Conservation (phyloP, 768 basidiomycete species). For the Tylopilus subfusipes region DNA sequence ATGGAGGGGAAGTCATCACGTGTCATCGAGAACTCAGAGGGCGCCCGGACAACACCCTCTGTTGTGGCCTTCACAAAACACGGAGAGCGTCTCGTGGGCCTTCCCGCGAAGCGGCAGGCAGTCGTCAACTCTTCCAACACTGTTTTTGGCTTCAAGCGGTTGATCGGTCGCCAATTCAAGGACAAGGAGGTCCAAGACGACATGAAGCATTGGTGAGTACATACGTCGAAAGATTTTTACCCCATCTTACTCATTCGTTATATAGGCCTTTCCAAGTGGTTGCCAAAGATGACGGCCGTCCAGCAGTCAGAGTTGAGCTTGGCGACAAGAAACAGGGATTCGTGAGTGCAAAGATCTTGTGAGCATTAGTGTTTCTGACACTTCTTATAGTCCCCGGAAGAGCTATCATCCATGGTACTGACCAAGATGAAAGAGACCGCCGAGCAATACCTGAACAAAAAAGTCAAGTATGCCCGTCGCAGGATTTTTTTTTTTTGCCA, state of each 20-base stretch:
- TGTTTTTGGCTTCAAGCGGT: slow-evolving; percentile 89
- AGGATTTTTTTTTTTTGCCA: not conserved
- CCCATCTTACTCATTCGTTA: not conserved
- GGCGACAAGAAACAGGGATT: slow-evolving; percentile 78
- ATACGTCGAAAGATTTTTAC: not conserved
- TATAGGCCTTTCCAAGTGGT: slow-evolving; percentile 80
- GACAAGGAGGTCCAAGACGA: slow-evolving; percentile 95
- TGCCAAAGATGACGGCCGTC: slow-evolving; percentile 65
- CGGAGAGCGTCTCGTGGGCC: slow-evolving; percentile 92
- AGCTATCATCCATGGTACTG: slow-evolving; percentile 84
- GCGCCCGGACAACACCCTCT: slow-evolving; percentile 96
- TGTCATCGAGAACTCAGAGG: slow-evolving; percentile 97
- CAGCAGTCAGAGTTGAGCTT: slow-evolving; percentile 81
- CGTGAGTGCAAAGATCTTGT: slow-evolving; percentile 46
- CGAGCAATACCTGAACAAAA: slow-evolving; percentile 88
- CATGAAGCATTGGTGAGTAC: slow-evolving; percentile 70
- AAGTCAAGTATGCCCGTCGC: slow-evolving; percentile 70
- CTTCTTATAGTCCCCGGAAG: slow-evolving; percentile 67
- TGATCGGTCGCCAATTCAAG: slow-evolving; percentile 89
- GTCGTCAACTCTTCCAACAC: slow-evolving; percentile 95
- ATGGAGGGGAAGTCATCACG: slow-evolving; percentile 96
- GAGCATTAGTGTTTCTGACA: slow-evolving; percentile 1
- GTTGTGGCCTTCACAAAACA: slow-evolving; percentile 99
- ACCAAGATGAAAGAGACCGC: slow-evolving; percentile 96
- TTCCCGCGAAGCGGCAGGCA: slow-evolving; percentile 96